Conservation (phyloP, 345 rosid genomes). For the Lumnitzera racemosa region DNA sequence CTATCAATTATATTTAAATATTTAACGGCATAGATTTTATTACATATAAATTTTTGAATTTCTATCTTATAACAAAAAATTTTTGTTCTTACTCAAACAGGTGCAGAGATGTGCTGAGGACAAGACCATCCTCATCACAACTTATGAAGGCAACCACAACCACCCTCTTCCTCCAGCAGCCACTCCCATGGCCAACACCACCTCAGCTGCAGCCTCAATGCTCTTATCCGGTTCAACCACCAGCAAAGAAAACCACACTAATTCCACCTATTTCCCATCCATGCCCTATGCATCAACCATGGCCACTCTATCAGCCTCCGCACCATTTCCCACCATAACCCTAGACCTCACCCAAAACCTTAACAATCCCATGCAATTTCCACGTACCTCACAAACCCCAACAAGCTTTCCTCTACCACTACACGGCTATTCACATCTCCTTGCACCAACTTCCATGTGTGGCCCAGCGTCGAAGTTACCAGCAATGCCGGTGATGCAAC, state of each 20-base stretch:
- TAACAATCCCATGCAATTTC: constrained; percentile 26
- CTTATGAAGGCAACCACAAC: constrained; percentile 92
- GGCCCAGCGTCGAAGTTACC: constrained; percentile 18
- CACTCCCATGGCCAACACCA: constrained; percentile 77
- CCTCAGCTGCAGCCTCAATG: constrained; percentile 88
- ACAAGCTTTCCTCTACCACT: constrained; percentile 28
- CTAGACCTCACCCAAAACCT: constrained; percentile 73
- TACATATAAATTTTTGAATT: no score
- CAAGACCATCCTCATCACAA: constrained; percentile 65
- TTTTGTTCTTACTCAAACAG: constrained; percentile 17
- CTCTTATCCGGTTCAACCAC: constrained; percentile 70
- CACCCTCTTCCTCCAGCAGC: constrained; percentile 96
- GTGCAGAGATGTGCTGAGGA: constrained; percentile 93
- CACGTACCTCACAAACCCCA: constrained; percentile 9
- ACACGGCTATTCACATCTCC: constrained; percentile 27
- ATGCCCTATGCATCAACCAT: constrained; percentile 63
- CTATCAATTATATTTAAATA: no score
- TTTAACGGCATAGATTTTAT: no score
- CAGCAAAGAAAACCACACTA: constrained; percentile 43
- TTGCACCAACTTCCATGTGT: constrained; percentile 15
- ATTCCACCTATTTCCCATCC: constrained; percentile 29
- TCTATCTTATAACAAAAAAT: background rate
- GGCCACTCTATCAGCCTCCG: constrained; percentile 72
- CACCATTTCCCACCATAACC: constrained; percentile 86
- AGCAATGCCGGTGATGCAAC: constrained; percentile 18